These are phyloP conservation scores for Protomyces inundatus DNA, from an alignment of 1,139 yeast species.

Conservation along the genomic window DNA sequence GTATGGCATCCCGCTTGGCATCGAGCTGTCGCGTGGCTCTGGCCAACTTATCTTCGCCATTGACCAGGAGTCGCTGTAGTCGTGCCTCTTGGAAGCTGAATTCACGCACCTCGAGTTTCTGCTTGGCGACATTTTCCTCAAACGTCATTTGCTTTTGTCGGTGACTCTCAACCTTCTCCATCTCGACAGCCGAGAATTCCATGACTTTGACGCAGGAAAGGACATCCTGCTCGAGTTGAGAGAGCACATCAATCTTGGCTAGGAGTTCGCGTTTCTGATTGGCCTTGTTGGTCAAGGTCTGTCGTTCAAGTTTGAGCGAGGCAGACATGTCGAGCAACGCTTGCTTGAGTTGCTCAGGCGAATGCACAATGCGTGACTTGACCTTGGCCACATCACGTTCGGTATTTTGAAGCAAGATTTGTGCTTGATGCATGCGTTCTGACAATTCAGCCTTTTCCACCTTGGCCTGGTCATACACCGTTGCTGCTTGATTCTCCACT, in stretches of 20 bases:
- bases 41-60: slow-evolving; percentile 51
- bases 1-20: slow-evolving; percentile 46
- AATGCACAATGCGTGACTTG: slow-evolving; percentile 56
- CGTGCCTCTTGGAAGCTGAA: slow-evolving; percentile 43
- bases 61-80: slow-evolving; percentile 49
- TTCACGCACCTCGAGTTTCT: slow-evolving; percentile 47
- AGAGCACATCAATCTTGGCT: slow-evolving; percentile 57
- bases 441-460: slow-evolving; percentile 55
- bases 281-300: slow-evolving; percentile 46
- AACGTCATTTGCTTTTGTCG: slow-evolving; percentile 42
- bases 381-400: slow-evolving; percentile 58
- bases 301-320: slow-evolving; percentile 47
- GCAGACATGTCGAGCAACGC: slow-evolving; percentile 53
- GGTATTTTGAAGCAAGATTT: slow-evolving; percentile 50
- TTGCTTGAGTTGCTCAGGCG: slow-evolving; percentile 53
- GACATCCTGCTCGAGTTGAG: slow-evolving; percentile 52
- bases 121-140: slow-evolving; percentile 49
- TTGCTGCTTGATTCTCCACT: slow-evolving; percentile 57
- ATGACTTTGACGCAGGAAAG: slow-evolving; percentile 45
- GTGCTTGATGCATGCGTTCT: slow-evolving; percentile 41
- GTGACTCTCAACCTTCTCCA: slow-evolving; percentile 48
- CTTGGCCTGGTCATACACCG: slow-evolving; percentile 65
- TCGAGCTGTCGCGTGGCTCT: slow-evolving; percentile 50
- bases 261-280: slow-evolving; percentile 49
- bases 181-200: slow-evolving; percentile 55